Percentiles rank a stretch among this genome's conserved stretches.
Conservation (phyloP, 1,284 basidiomycete species). For the Mycena citricolor region DNA sequence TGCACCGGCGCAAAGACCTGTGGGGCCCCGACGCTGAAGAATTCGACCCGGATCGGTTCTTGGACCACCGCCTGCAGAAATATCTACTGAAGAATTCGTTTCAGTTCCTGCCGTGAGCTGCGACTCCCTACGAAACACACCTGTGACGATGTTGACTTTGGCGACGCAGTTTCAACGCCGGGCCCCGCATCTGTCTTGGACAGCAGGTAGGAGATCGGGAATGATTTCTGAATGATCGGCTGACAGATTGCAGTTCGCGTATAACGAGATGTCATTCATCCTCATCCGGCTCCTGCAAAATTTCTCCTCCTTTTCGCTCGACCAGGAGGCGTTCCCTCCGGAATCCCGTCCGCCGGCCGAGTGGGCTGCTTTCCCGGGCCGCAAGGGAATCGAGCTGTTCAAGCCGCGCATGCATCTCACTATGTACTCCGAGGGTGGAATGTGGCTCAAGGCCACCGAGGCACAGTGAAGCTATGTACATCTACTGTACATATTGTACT, state of each 20-base stretch:
- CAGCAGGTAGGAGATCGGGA: constrained; percentile 27
- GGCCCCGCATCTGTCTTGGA: constrained; percentile 24
- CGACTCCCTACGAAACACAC: too few species aligned
- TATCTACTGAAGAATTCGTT: constrained; percentile 42
- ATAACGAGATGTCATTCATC: constrained; percentile 46
- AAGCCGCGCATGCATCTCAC: constrained; percentile 40
- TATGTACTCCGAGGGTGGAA: constrained; percentile 29
- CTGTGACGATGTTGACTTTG: background rate
- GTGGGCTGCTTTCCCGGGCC: constrained; percentile 33
- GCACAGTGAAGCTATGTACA: too few species aligned
- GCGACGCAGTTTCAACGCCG: constrained; percentile 22
- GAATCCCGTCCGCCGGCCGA: constrained; percentile 31
- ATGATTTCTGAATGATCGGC: background rate
- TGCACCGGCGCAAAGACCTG: constrained; percentile 25
- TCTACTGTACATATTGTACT: too few species aligned
- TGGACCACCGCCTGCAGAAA: constrained; percentile 41
- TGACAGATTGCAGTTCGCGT: constrained; percentile 37
- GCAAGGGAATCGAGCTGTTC: constrained; percentile 38
- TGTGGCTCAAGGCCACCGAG: constrained; percentile 17
- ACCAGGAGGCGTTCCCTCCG: constrained; percentile 35
- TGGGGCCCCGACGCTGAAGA: constrained; percentile 37
- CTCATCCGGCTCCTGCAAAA: constrained; percentile 44
- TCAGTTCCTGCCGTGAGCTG: constrained; percentile 37
- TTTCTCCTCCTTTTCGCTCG: constrained; percentile 33
- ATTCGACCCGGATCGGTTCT: constrained; percentile 53